phyloP scores from a whole-genome alignment of 225 moss, liverwort and hornwort genomes.

The Rhytidiadelphus loreus region DNA sequence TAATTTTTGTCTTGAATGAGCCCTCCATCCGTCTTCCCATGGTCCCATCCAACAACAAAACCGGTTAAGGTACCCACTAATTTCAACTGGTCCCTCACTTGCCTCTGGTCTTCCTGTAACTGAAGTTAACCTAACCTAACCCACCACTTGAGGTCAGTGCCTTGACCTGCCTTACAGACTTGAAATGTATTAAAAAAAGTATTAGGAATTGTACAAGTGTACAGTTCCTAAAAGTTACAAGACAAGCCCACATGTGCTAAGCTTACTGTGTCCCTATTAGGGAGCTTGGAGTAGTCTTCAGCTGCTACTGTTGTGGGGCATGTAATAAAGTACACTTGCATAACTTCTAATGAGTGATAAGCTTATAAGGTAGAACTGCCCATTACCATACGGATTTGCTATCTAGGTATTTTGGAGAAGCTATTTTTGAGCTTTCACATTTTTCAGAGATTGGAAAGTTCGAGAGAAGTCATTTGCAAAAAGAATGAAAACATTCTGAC shows the following conservation, averaged over 20 bases:
- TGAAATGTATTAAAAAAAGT: not conserved
- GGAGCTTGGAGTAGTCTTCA: not conserved
- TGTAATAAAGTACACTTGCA: not conserved
- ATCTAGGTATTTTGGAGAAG: too few species aligned
- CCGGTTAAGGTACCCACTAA: not conserved
- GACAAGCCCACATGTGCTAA: not conserved
- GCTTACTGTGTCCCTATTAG: not conserved
- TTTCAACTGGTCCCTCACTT: not conserved
- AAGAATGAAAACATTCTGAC: too few species aligned
- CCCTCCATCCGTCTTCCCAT: not conserved
- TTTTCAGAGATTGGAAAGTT: too few species aligned
- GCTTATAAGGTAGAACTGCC: too few species aligned
- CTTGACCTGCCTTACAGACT: too few species aligned
- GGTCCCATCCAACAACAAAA: not conserved
- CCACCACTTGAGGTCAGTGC: not conserved
- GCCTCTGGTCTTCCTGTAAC: not conserved
- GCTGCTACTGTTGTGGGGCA: not conserved
- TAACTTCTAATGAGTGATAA: not conserved
- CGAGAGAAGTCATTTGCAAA: too few species aligned
- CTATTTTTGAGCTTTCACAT: too few species aligned
- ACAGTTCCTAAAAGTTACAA: not conserved
- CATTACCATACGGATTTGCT: too few species aligned
- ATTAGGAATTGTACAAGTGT: not conserved
- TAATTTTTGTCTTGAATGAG: not conserved
- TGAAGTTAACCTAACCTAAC: not conserved